Conservation (phyloP, 2,329 filamentous ascomycete genomes). For the Colletotrichum sp. region DNA sequence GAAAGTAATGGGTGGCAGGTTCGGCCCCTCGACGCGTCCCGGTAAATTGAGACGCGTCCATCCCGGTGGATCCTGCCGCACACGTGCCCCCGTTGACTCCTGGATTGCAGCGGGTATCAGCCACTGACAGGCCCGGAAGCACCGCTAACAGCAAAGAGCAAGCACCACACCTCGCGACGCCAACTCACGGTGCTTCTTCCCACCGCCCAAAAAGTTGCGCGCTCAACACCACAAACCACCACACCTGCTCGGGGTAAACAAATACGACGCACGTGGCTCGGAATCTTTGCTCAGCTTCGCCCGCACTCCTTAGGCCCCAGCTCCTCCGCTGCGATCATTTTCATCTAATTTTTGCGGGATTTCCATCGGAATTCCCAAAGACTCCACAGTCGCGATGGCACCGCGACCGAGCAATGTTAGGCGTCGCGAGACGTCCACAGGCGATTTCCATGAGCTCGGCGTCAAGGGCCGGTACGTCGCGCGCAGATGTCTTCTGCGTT, state of each 20-base stretch:
- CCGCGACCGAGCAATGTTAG: conserved; percentile 12
- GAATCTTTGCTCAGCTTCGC: not conserved
- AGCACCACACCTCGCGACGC: not conserved
- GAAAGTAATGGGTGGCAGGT: not conserved
- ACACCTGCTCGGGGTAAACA: not conserved
- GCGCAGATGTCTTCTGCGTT: not conserved
- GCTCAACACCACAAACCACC: not conserved
- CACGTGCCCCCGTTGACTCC: not conserved
- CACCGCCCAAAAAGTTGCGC: conserved; percentile 15
- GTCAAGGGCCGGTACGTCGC: conserved; percentile 52
- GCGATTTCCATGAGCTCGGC: conserved; percentile 52
- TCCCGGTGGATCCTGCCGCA: not conserved
- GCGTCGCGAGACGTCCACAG: conserved; percentile 36
- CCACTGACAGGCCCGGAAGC: conserved; percentile 8
- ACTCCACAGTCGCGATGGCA: conserved; percentile 11
- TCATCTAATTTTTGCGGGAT: not conserved
- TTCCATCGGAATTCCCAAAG: not conserved
- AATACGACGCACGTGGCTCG: not conserved
- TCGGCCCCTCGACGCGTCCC: conserved; percentile 28
- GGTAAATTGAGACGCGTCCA: conserved; percentile 20
- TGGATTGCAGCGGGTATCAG: not conserved
- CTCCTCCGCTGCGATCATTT: not conserved
- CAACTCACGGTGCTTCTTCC: not conserved
- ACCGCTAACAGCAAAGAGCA: not conserved
- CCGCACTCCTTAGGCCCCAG: not conserved